A percentile compares a stretch with the other conserved stretches of the same genome.
Evolutionary conservation across 73 alveolate genomes (phyloP).

Genomic region (Paramecium pentaurelia): DNA sequence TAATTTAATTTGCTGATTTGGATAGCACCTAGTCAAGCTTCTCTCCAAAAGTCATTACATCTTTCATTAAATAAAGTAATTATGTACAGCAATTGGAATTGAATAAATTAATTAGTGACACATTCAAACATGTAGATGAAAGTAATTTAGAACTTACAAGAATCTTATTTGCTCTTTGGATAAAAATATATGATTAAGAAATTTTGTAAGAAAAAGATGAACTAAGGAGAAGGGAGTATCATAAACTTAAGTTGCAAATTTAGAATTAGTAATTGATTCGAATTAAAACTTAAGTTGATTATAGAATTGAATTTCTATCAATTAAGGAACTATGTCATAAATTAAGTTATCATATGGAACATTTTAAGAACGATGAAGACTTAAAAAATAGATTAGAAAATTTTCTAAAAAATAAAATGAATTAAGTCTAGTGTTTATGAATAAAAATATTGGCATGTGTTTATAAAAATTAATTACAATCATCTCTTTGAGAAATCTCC

Average conservation of each 20-base stretch:
- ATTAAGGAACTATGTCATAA: neutral
- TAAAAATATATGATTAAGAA: neutral
- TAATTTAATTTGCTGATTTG: neutral
- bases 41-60: neutral
- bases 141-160: neutral
- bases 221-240: neutral
- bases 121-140: neutral
- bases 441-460: neutral
- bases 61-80: neutral
- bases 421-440: neutral
- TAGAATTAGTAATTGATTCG: neutral
- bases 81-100: neutral
- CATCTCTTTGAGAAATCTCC: slow-evolving; percentile 34
- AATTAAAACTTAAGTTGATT: neutral
- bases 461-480: neutral
- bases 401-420: neutral
- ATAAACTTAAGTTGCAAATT: neutral
- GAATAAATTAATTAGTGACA: neutral
- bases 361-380: neutral
- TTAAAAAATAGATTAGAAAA: neutral
- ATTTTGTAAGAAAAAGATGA: neutral
- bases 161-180: neutral
- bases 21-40: neutral
- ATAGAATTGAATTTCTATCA: neutral
- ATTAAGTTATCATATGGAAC: neutral